phyloP scores from a whole-genome alignment of 345 rosid species.

The Angophora floribunda region DNA sequence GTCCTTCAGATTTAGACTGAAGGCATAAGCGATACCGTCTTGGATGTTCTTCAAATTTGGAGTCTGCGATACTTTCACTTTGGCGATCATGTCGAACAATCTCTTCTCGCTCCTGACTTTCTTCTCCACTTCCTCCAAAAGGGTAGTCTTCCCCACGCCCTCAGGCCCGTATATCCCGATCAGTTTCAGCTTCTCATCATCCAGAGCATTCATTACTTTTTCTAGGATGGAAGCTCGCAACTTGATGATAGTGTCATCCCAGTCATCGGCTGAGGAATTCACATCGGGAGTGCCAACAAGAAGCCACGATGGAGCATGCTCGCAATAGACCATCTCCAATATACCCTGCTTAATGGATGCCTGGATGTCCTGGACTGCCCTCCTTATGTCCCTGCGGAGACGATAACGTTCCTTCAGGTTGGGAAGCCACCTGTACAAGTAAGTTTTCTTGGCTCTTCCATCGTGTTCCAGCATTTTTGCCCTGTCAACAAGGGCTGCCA shows the following conservation, averaged over 20 bases:
- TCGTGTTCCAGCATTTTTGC: fast-evolving
- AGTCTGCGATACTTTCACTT: not conserved
- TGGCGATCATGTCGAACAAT: not conserved
- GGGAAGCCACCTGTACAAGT: not conserved
- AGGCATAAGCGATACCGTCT: not conserved
- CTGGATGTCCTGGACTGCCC: fast-evolving
- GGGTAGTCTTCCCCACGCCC: not conserved
- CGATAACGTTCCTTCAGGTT: not conserved
- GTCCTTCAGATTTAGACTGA: not conserved
- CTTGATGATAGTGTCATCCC: not conserved
- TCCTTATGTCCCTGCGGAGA: not conserved
- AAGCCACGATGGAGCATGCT: not conserved
- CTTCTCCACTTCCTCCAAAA: not conserved
- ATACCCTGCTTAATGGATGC: fast-evolving
- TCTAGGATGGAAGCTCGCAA: not conserved
- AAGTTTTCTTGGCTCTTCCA: not conserved
- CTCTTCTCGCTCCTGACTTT: not conserved
- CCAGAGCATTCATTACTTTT: not conserved
- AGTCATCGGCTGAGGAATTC: not conserved
- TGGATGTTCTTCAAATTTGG: no score
- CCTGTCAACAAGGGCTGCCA: fast-evolving
- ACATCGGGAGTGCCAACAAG: not conserved
- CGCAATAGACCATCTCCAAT: not conserved
- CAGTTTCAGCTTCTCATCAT: not conserved
- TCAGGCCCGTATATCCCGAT: fast-evolving